Conservation (phyloP, 768 basidiomycete species). For the Clitopilus hobsonii region DNA sequence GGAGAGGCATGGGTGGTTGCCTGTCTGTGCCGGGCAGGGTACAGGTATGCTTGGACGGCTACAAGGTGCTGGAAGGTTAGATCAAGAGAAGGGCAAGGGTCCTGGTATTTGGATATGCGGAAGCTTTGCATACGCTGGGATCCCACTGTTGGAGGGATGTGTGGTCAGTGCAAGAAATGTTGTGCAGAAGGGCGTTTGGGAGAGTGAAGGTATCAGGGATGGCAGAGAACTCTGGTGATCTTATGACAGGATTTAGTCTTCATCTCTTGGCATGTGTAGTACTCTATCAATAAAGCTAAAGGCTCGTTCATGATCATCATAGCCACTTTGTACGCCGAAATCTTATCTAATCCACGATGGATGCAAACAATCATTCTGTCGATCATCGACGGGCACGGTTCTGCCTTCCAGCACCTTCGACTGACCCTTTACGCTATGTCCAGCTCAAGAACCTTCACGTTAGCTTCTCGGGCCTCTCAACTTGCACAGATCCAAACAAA, state of each 20-base stretch:
- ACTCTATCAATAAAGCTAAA: too few relatives aligned
- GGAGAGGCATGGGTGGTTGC: slow-evolving; percentile 36
- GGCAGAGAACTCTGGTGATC: neutral
- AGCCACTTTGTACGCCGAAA: neutral
- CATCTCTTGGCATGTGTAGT: too few relatives aligned
- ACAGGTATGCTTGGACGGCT: slow-evolving; percentile 37
- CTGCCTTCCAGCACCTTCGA: too few relatives aligned
- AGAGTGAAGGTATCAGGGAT: slow-evolving; percentile 26
- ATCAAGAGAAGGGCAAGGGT: slow-evolving; percentile 15
- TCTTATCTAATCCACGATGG: neutral
- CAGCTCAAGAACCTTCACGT: slow-evolving; percentile 50
- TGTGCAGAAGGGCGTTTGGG: slow-evolving; percentile 37
- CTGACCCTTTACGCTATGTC: slow-evolving; percentile 2
- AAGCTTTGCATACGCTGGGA: slow-evolving; percentile 64
- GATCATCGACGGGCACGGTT: neutral
- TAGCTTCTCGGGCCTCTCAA: slow-evolving; percentile 85
- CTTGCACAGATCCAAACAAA: slow-evolving; percentile 91
- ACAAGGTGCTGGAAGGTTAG: slow-evolving; percentile 43
- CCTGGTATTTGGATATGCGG: slow-evolving; percentile 71
- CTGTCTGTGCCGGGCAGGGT: slow-evolving; percentile 29
- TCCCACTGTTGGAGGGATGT: slow-evolving; percentile 78
- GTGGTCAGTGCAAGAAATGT: slow-evolving; percentile 67
- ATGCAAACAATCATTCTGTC: neutral
- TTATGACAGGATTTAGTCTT: too few relatives aligned
- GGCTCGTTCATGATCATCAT: slow-evolving; percentile 7